Base-by-base conservation (phyloP, 129 eudicot species). In the Silybum marianum region DNA sequence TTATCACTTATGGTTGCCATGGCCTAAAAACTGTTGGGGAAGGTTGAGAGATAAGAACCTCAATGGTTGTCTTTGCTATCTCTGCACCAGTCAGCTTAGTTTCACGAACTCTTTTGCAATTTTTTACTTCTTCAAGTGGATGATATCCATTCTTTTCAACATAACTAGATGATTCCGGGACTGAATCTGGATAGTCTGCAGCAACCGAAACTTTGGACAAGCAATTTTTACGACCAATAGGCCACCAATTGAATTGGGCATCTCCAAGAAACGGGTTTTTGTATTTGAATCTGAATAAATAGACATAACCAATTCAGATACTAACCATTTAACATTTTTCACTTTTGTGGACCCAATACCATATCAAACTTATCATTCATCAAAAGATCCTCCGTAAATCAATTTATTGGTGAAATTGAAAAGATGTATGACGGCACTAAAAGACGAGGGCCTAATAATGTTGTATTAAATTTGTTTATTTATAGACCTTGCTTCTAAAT, bases 121-220 rank as follows among this genome's bases (percentile, higher is more conserved):
- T 88, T 77, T 87, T 90, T 28, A 92, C 19, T 74, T 90, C 97
- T 87, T 92, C 97, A 81, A 92, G 94, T 48, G 94, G 97, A 84
- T 92, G 97, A 85, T 92, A 92, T 16, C 94, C 90, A 63, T 78
- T 76, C 74, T 83, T 85, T 38, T 83, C 77, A 68, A 83, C 81
- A 71, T 76, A 74, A 82, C 78, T 85, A 39, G 94, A 85, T 62
- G 92, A 92, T 73, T 92, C 97, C 1, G 94, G 97, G 68, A 87
- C 86, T 63, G 94, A 90, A 87, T 92, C 97, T 8, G 97, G 88
- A 77, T 86, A 92, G 78, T 92, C 97, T 70, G 94, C 90, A 22
- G 94, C 94, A 66, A 90, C 97, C 24, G 89, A 84, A 85, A 90
- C 88, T 87, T 77, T 88, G 14, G 88, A 83, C 82, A 44, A 12